Percentiles rank a stretch among this genome's conserved stretches.
Conservation (phyloP, 2,329 filamentous ascomycete species). For the Beauveria medogensis region DNA sequence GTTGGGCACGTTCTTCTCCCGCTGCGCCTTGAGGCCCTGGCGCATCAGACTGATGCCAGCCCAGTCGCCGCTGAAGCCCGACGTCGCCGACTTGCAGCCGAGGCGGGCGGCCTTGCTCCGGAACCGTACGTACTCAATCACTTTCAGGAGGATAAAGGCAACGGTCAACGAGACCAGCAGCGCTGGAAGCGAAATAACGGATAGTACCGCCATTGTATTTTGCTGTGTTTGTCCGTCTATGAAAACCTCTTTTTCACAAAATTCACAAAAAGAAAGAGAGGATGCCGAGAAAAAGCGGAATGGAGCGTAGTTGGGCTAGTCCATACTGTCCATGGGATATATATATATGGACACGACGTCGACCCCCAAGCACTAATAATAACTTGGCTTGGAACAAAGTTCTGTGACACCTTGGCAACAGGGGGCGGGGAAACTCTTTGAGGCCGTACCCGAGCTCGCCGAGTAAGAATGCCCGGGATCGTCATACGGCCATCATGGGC, state of each 20-base stretch:
- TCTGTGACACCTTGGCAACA: neutral
- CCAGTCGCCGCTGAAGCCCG: conserved; percentile 12
- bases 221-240: neutral
- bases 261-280: neutral
- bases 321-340: neutral
- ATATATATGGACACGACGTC: neutral
- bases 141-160: neutral
- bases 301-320: neutral
- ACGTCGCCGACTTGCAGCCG: conserved; percentile 14
- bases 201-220: neutral
- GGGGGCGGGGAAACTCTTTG: neutral
- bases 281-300: neutral
- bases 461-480: neutral
- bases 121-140: neutral
- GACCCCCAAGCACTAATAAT: neutral
- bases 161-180: conserved; percentile 4
- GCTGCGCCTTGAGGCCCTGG: conserved; percentile 12
- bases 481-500: neutral
- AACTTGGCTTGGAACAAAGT: neutral
- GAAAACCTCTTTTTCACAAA: neutral
- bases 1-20: conserved; percentile 14
- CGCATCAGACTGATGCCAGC: conserved; percentile 13
- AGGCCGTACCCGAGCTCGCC: neutral
- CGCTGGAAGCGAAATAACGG: neutral
- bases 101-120: conserved; percentile 1